Base-by-base conservation (phyloP, 2,329 filamentous ascomycete genomes). In the Fusarium algeriense region DNA sequence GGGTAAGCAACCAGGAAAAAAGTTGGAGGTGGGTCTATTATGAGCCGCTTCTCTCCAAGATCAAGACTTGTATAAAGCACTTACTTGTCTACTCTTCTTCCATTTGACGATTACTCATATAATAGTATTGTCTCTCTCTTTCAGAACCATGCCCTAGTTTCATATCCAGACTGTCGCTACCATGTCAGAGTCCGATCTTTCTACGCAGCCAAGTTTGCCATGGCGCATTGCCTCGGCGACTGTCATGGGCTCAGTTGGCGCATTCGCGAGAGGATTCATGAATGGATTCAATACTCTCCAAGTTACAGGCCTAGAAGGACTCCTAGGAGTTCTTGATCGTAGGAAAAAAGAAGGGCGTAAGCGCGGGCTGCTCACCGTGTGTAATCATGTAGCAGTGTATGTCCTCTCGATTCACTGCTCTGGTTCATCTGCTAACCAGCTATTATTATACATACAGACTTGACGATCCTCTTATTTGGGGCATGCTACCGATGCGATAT, bases 381-480 rank as follows among this genome's bases (percentile, higher is more conserved):
- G 81, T 61, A 84, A 84, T 45, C 82, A 84, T 64, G 80, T 83
- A 55, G 80, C 78, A 23, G 81, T 83, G 82, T 83, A 78, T 66
- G 77, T 70, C 13, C 19, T 34, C 20, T n/a, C 38, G n/a, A 10
- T 11, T 14, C 55, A 35, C 56, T 20, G 11, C 41, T 43, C 41
- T 28, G 23, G 35, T 28, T n/a, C 17, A 28, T 37, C 37, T 53
- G 46, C 61, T 73, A 45, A 69, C 49, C 30, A 49, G 4, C 23
- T 23, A 53, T 14, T 26, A n/a, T 44, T n/a, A 40, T 28, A 17
- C 17, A 19, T 17, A n/a, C 80, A 98, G 95, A 64, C 84, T 98
- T 75, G 96, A 99, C 82, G 96, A 99, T 83, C 96, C 96, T 30
- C 83, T 98, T 64, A 90, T 98, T 74, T 99, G 95, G 95, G 96